Percentiles rank a stretch among this genome's conserved stretches.
Conservation (phyloP, 805 yeast species). For the Maudiozyma turicensis region DNA sequence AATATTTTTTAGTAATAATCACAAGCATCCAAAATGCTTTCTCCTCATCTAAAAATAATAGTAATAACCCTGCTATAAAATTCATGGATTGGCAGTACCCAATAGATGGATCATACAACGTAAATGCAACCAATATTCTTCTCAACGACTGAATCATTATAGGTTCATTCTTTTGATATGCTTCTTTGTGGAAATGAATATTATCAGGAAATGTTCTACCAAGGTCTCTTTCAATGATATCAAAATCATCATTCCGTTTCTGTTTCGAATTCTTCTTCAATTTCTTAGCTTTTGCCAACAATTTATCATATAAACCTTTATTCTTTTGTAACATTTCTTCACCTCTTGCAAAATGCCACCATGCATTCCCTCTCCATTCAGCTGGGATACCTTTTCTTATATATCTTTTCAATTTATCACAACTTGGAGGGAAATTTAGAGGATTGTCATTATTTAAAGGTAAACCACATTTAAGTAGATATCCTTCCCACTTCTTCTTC, state of each 20-base stretch:
- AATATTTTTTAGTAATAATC: slow-evolving; percentile 69
- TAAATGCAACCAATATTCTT: slow-evolving; percentile 73
- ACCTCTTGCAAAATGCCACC: slow-evolving; percentile 93
- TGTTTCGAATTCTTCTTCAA: slow-evolving; percentile 23
- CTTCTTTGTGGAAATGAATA: slow-evolving; percentile 53
- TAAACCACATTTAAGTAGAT: slow-evolving; percentile 62
- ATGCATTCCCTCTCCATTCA: slow-evolving; percentile 93
- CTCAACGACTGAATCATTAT: slow-evolving; percentile 61
- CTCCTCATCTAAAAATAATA: slow-evolving; percentile 84
- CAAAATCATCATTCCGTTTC: slow-evolving; percentile 45
- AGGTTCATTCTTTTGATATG: slow-evolving; percentile 39
- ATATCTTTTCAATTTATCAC: slow-evolving; percentile 68
- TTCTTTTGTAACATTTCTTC: slow-evolving; percentile 59
- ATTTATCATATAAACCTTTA: slow-evolving; percentile 64
- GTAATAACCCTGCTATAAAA: slow-evolving; percentile 77
- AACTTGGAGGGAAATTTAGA: slow-evolving; percentile 61
- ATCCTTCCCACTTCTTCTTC: slow-evolving; percentile 63
- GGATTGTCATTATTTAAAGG: slow-evolving; percentile 42
- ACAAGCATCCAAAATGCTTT: slow-evolving; percentile 93
- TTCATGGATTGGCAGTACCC: slow-evolving; percentile 96
- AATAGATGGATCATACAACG: slow-evolving; percentile 74
- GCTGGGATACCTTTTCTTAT: slow-evolving; percentile 91
- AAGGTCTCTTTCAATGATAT: slow-evolving; percentile 87
- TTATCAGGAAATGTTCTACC: slow-evolving; percentile 95
- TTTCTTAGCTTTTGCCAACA: slow-evolving; percentile 45